phyloP scores from a whole-genome alignment of 352 stramenopile genomes.

The Globisporangium barbulae region DNA sequence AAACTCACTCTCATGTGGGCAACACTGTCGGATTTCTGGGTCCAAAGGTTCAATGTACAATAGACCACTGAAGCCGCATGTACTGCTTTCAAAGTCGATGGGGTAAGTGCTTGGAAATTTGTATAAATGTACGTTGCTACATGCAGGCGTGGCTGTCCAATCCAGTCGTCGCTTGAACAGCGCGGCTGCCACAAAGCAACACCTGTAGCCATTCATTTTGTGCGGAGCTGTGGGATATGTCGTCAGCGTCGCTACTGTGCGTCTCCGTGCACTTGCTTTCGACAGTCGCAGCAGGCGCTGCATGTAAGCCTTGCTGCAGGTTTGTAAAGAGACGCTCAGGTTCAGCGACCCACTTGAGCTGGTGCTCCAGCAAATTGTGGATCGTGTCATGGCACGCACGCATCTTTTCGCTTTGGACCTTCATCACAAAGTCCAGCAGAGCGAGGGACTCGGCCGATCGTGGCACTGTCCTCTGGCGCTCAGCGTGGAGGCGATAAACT shows the following conservation, averaged over 20 bases:
- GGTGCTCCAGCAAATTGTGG: neutral
- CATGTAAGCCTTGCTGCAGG: neutral
- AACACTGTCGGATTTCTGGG: no score
- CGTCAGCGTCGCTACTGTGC: neutral
- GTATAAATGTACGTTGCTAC: no score
- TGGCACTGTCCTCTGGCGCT: neutral
- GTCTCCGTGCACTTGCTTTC: neutral
- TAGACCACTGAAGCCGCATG: no score
- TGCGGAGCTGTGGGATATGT: no score
- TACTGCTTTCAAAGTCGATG: no score
- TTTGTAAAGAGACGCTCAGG: neutral
- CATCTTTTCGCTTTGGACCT: constrained; percentile 8
- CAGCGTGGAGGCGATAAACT: neutral
- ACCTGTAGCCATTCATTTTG: no score
- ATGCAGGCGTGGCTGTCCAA: no score
- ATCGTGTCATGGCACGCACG: neutral
- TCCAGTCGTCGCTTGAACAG: no score
- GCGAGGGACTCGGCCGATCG: neutral
- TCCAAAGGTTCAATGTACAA: no score
- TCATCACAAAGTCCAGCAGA: constrained; percentile 9
- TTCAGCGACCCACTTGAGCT: neutral
- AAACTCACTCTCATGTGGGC: no score
- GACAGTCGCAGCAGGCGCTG: neutral
- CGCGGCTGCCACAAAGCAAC: no score
- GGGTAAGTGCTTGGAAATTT: no score